These are phyloP conservation scores for Allomyces javanicus DNA, from an alignment of 192 early-diverging fungal genomes.

Conservation along the genomic window DNA sequence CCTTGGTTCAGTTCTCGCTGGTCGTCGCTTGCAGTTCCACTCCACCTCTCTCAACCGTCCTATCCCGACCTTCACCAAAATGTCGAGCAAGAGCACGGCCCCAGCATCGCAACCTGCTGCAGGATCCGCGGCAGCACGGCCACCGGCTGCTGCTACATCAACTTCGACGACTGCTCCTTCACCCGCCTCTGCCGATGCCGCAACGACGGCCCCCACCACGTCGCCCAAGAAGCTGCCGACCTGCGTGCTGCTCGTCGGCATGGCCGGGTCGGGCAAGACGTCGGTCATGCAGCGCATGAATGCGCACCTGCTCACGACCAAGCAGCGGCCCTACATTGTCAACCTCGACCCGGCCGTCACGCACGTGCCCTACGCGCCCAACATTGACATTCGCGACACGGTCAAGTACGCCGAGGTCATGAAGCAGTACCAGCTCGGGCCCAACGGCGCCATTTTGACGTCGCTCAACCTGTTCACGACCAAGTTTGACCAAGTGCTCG, in stretches of 20 bases:
- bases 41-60: no score
- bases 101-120: no score
- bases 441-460: conserved; percentile 92
- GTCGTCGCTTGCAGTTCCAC: no score
- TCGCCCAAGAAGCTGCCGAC: conserved; percentile 26
- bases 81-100: no score
- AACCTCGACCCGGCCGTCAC: conserved; percentile 89
- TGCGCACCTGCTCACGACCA: conserved; percentile 53
- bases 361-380: conserved; percentile 72
- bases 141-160: no score
- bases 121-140: no score
- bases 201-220: no score
- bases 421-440: conserved; percentile 90
- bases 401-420: conserved; percentile 98
- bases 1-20: no score
- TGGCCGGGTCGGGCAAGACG: conserved; percentile 92
- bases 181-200: no score
- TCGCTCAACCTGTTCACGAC: conserved; percentile 92
- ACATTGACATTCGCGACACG: conserved; percentile 94
- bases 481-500: conserved; percentile 93
- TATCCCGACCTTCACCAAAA: no score
- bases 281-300: conserved; percentile 93
- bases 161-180: no score
- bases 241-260: conserved; percentile 72
- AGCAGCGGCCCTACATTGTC: conserved; percentile 63